phyloP scores from a whole-genome alignment of 1,139 yeast species.

The Pichiaceae sp. region DNA sequence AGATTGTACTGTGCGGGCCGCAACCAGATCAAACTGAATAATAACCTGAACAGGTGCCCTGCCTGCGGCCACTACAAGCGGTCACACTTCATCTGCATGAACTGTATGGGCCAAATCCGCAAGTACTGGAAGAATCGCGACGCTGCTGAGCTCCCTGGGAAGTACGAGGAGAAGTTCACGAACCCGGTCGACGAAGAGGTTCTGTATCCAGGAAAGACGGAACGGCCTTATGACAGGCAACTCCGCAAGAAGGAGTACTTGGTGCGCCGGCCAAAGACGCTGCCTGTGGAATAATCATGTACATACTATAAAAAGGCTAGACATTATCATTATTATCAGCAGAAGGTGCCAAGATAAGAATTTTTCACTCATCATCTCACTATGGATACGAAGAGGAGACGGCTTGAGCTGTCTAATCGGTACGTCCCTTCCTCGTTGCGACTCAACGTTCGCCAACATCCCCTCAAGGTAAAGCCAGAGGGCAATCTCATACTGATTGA shows the following conservation, averaged over 20 bases:
- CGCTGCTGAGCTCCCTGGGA: slow-evolving; percentile 22
- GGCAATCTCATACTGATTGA: slow-evolving; percentile 45
- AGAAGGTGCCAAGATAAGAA: neutral
- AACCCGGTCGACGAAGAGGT: slow-evolving; percentile 56
- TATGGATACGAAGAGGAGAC: neutral
- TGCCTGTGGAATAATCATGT: slow-evolving; percentile 33
- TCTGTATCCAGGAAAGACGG: slow-evolving; percentile 69
- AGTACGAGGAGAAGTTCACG: slow-evolving; percentile 40
- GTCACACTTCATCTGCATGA: slow-evolving; percentile 86
- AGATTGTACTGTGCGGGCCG: slow-evolving; percentile 76
- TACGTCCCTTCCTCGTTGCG: slow-evolving; percentile 2
- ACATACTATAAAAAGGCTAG: slow-evolving; percentile 6
- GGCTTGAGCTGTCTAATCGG: neutral
- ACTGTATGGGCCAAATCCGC: slow-evolving; percentile 78
- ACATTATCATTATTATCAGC: neutral
- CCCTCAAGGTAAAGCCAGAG: slow-evolving; percentile 65
- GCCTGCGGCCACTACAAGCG: slow-evolving; percentile 92
- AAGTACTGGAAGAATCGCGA: slow-evolving; percentile 57
- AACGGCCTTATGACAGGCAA: slow-evolving; percentile 38
- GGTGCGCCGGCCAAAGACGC: slow-evolving; percentile 47
- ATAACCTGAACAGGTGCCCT: slow-evolving; percentile 82
- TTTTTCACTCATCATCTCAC: neutral
- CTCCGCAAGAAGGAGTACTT: slow-evolving; percentile 60
- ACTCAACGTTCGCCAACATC: slow-evolving; percentile 38
- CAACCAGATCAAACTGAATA: slow-evolving; percentile 69